Evolutionary conservation across 441 rosid species (phyloP).

Genomic region (Capsella rubella): DNA sequence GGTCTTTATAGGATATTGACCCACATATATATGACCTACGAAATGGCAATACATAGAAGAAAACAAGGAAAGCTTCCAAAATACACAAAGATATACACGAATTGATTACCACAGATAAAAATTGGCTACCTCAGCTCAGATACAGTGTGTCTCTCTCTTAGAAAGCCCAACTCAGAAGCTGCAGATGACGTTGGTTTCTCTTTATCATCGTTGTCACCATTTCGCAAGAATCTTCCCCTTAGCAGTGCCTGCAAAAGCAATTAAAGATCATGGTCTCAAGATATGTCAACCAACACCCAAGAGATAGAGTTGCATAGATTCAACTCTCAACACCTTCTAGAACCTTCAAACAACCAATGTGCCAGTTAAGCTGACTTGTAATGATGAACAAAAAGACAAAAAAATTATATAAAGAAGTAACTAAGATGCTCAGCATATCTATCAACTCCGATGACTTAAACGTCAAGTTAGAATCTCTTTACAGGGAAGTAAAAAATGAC

Average conservation of each 20-base stretch:
- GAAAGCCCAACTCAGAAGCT: constrained; percentile 87
- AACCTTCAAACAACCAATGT: constrained; percentile 23
- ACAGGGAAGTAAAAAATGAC: neutral
- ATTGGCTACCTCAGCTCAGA: constrained; percentile 83
- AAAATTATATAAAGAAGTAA: neutral
- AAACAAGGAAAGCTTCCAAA: neutral
- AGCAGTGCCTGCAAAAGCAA: constrained; percentile 73
- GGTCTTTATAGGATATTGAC: neutral
- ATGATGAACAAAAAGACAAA: neutral
- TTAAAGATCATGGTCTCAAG: constrained; percentile 23
- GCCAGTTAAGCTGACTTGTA: constrained; percentile 15
- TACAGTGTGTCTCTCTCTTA: constrained; percentile 89
- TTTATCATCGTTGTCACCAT: constrained; percentile 60
- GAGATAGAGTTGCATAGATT: neutral
- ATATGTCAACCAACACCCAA: neutral
- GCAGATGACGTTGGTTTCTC: constrained; percentile 74
- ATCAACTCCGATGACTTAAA: constrained; percentile 15
- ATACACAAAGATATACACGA: constrained; percentile 15
- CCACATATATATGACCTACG: constrained; percentile 6
- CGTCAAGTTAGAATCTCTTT: neutral
- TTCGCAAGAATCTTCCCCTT: constrained; percentile 91
- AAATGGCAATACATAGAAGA: neutral
- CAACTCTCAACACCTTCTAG: neutral
- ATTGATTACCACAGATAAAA: constrained; percentile 5
- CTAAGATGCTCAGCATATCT: constrained; percentile 5